Evolutionary conservation across 2,329 filamentous ascomycete genomes (phyloP).

Genomic region (Colletotrichum trifolii): DNA sequence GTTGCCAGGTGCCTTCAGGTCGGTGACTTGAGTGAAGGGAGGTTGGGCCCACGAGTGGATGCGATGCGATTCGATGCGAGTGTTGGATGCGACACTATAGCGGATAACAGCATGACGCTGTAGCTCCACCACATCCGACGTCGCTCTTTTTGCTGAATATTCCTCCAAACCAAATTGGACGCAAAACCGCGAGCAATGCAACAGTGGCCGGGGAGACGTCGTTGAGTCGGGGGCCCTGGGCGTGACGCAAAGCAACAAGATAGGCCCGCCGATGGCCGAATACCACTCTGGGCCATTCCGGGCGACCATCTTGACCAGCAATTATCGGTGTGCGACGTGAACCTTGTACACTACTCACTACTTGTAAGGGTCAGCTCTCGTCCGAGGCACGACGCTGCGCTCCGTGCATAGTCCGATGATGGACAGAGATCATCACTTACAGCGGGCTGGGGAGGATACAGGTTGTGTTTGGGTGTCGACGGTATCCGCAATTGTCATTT

Average conservation of each 20-base stretch:
- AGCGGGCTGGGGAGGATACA: too few species aligned
- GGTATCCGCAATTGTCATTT: background rate
- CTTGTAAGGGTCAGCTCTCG: too few species aligned
- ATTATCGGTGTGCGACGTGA: background rate
- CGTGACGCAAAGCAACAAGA: constrained; percentile 9
- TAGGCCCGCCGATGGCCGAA: constrained; percentile 31
- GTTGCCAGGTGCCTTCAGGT: too few species aligned
- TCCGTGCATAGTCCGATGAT: background rate
- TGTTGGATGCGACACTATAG: background rate
- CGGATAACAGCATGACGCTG: background rate
- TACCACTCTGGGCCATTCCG: constrained; percentile 29
- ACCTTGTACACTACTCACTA: background rate
- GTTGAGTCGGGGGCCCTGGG: background rate
- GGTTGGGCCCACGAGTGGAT: background rate
- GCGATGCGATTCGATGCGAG: background rate
- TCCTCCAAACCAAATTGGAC: constrained; percentile 7
- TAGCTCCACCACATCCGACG: background rate
- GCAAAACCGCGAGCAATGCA: constrained; percentile 20
- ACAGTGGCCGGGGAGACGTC: constrained; percentile 19
- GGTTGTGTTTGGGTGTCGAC: background rate
- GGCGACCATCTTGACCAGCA: background rate
- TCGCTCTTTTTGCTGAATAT: background rate
- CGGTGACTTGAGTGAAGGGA: background rate
- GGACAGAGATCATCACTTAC: too few species aligned
- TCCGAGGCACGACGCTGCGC: too few species aligned